These are phyloP conservation scores for Euptelea pleiosperma DNA, from an alignment of 164 flowering plant species.

Conservation along the genomic window DNA sequence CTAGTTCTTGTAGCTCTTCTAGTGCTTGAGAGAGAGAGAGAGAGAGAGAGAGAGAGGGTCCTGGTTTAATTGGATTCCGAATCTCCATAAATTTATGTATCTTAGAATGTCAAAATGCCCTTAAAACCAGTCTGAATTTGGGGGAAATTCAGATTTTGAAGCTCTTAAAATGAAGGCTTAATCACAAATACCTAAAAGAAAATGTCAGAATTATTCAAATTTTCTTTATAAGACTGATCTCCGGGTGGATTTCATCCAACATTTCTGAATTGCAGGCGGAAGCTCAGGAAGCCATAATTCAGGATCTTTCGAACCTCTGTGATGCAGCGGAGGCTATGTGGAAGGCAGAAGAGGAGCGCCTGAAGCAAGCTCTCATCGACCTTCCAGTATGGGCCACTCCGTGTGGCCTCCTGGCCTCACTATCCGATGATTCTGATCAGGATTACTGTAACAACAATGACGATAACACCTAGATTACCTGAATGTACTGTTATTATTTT, in stretches of 20 bases:
- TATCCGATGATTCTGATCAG: slow-evolving; percentile 33
- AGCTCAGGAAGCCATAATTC: slow-evolving; percentile 41
- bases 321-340: slow-evolving; percentile 44
- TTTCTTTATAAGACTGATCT: no score
- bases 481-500: slow-evolving; percentile 8
- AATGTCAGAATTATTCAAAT: neutral
- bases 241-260: neutral
- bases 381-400: slow-evolving; percentile 61
- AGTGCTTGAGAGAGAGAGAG: no score
- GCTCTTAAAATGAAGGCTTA: no score
- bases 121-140: no score
- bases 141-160: no score
- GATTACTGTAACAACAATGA: slow-evolving; percentile 6
- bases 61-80: no score
- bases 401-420: slow-evolving; percentile 35
- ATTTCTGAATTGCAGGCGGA: slow-evolving; percentile 39
- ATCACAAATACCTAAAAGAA: neutral
- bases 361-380: slow-evolving; percentile 33
- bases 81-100: no score
- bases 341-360: slow-evolving; percentile 32
- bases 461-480: neutral
- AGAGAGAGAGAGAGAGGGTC: no score
- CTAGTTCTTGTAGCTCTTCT: no score
- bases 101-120: no score
- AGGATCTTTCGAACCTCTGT: slow-evolving; percentile 38